Base-by-base conservation (phyloP, 257 asterid genomes). In the Petunia secreta region DNA sequence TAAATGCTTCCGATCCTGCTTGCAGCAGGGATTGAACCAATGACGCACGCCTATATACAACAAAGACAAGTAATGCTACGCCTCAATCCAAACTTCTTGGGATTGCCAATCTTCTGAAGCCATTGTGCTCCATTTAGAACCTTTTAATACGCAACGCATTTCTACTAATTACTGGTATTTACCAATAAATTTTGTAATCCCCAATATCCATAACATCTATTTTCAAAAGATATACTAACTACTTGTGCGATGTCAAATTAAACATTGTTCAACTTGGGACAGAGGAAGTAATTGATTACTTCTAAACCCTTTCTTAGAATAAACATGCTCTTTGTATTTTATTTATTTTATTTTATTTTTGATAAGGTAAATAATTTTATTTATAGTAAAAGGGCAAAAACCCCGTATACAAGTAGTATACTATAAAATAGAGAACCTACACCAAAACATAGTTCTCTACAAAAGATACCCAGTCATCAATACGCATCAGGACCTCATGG, bases 21-120 rank as follows among this genome's bases (percentile, higher is more conserved):
- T 25, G 25, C 25, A 25, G 25, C 25, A 25, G 25, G 25, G 25
- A 25, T 25, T 25, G 25, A 25, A 25, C 25, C 25, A 25, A 25
- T 25, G 25, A 25, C 25, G 25, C 25, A 25, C 25, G 25, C 25
- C 25, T 25, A 25, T 25, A 38, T 64, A 64, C 71, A 64, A 64
- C 71, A 64, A 38, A 64, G 13, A 38, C 10, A 64, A 64, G 25
- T 63, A 64, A 39, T 65, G 40, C 73, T 65, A 65, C 50, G 25
- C 16, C 36, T 65, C 52, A 65, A 39, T 65, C 4, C 4, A 2
- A 14, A 39, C 36, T 39, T 5, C 34, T 65, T 39, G 13, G 73
- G 11, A 3, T 43, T 65, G 16, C 52, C 14, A 38, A 6, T 65
- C 44, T 16, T 63, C 36, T 38, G 34, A 44, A 64, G 10, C 46